Evolutionary conservation across 331 rosid genomes (phyloP).

Genomic region (Acacia concinna): DNA sequence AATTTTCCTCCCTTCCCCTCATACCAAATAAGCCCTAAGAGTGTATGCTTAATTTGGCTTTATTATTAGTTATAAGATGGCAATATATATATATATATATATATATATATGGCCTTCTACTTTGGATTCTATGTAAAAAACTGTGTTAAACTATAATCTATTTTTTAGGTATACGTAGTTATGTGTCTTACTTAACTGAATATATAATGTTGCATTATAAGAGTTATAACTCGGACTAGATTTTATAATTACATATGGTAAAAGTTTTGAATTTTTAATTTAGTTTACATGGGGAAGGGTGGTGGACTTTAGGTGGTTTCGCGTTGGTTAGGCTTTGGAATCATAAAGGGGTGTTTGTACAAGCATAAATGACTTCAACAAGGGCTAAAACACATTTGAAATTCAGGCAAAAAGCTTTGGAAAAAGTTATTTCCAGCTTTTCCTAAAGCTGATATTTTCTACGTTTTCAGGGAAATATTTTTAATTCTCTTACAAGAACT

Average conservation of each 20-base stretch:
- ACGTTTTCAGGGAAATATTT: not conserved
- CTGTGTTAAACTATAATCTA: not conserved
- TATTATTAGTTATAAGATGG: not conserved
- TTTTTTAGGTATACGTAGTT: not conserved
- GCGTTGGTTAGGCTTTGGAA: not conserved
- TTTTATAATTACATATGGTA: not conserved
- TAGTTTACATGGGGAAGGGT: not conserved
- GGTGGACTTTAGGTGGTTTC: not conserved
- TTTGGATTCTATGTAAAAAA: not conserved
- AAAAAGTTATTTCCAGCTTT: slow-evolving; percentile 3
- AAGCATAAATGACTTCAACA: slow-evolving; percentile 10
- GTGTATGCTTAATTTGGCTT: not conserved
- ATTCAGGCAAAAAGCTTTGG: not conserved
- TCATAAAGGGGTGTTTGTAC: not conserved
- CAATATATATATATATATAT: too few species aligned
- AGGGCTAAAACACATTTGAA: not conserved
- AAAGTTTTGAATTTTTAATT: not conserved
- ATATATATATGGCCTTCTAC: not conserved
- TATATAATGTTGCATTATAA: not conserved
- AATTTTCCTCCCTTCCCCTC: too few species aligned
- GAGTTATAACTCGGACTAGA: not conserved
- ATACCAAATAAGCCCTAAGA: too few species aligned
- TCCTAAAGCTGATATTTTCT: not conserved
- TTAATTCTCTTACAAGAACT: not conserved
- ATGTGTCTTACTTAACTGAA: not conserved